Conservation (phyloP, 164 flowering plant genomes). For the Euptelea pleiosperma region DNA sequence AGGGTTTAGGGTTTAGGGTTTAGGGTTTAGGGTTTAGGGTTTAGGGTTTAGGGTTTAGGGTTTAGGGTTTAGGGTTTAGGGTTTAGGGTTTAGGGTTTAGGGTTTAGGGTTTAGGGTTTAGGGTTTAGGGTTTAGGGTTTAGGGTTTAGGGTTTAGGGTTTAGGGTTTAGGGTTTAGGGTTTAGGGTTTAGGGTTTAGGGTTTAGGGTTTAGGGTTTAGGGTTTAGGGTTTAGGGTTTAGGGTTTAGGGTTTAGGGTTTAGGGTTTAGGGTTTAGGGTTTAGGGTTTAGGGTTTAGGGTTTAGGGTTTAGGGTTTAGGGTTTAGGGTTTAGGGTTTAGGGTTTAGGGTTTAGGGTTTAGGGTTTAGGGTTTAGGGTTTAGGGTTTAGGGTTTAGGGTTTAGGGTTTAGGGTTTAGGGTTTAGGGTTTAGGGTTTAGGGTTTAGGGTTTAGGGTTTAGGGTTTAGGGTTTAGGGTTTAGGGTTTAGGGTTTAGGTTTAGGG, state of each 20-base stretch:
- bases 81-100: slow-evolving; percentile 18
- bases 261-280: slow-evolving; percentile 14
- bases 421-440: slow-evolving; percentile 16
- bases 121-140: slow-evolving; percentile 20
- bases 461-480: slow-evolving; percentile 8
- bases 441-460: slow-evolving; percentile 11
- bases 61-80: slow-evolving; percentile 19
- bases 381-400: slow-evolving; percentile 5
- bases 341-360: slow-evolving; percentile 18
- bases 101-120: slow-evolving; percentile 17
- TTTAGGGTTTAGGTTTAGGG: slow-evolving; percentile 4
- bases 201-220: slow-evolving; percentile 13
- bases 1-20: slow-evolving; percentile 11
- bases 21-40: slow-evolving; percentile 17
- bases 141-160: slow-evolving; percentile 16
- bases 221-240: slow-evolving; percentile 16
- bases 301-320: slow-evolving; percentile 17
- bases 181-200: slow-evolving; percentile 16
- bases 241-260: slow-evolving; percentile 16
- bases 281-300: slow-evolving; percentile 19
- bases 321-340: slow-evolving; percentile 14
- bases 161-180: slow-evolving; percentile 12
- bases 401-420: slow-evolving; percentile 17
- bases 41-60: slow-evolving; percentile 17
- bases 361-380: slow-evolving; percentile 14